These are phyloP conservation scores for Claviceps humidiphila DNA, from an alignment of 2,329 filamentous ascomycete genomes.

Conservation along the genomic window DNA sequence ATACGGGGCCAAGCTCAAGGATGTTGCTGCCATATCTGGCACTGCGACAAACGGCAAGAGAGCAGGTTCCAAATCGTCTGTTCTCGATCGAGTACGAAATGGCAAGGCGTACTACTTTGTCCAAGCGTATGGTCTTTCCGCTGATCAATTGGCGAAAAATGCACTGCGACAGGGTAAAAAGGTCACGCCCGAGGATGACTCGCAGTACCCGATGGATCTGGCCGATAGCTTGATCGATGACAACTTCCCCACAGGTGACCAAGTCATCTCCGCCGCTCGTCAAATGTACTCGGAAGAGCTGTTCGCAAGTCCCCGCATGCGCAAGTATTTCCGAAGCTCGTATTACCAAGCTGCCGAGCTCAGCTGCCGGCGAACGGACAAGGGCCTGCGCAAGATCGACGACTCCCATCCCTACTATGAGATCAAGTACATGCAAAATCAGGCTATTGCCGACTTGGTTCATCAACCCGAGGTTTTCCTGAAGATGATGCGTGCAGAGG, in stretches of 20 bases:
- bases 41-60: conserved; percentile 58
- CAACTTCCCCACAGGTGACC: conserved; percentile 61
- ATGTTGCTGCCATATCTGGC: conserved; percentile 52
- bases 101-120: conserved; percentile 73
- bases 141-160: conserved; percentile 81
- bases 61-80: conserved; percentile 66
- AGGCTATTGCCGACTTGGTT: conserved; percentile 70
- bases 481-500: conserved; percentile 94
- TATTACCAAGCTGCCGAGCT: conserved; percentile 78
- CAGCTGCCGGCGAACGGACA: conserved; percentile 83
- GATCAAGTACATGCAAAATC: conserved; percentile 89
- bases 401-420: conserved; percentile 95
- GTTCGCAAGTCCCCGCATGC: conserved; percentile 74
- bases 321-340: conserved; percentile 69
- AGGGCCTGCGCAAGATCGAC: conserved; percentile 84
- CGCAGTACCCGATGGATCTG: conserved; percentile 68
- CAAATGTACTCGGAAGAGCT: conserved; percentile 87
- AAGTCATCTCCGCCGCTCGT: conserved; percentile 67
- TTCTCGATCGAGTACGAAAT: conserved; percentile 74
- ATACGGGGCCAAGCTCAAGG: conserved; percentile 72
- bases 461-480: conserved; percentile 79
- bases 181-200: conserved; percentile 72
- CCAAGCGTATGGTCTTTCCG: conserved; percentile 76
- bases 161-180: conserved; percentile 65
- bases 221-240: conserved; percentile 65